Evolutionary conservation across 352 stramenopile species (phyloP).

Genomic region (Pythium pectinolyticum): DNA sequence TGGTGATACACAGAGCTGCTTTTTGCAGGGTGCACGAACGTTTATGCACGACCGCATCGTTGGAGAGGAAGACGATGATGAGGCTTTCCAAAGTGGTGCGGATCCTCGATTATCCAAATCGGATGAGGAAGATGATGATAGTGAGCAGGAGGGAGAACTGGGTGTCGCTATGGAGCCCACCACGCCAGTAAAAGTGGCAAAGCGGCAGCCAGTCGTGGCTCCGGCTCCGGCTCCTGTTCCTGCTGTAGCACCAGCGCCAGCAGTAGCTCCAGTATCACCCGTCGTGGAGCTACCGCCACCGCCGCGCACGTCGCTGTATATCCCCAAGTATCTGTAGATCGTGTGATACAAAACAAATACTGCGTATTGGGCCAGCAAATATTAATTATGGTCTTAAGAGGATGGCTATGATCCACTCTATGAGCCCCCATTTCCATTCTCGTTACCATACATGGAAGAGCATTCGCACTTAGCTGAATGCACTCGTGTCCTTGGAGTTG

Average conservation of each 20-base stretch:
- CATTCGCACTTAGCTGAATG: conserved; percentile 87
- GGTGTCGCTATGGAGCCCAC: too few relatives aligned
- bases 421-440: too few relatives aligned
- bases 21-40: conserved; percentile 26
- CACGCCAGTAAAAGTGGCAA: too few relatives aligned
- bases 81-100: neutral
- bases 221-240: neutral
- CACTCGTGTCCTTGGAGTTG: conserved; percentile 83
- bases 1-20: conserved; percentile 32
- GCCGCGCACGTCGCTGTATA: conserved; percentile 23
- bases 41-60: conserved; percentile 35
- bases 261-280: neutral
- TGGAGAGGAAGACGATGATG: conserved; percentile 15
- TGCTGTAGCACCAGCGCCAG: neutral
- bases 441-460: too few relatives aligned
- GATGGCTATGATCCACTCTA: too few relatives aligned
- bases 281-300: too few relatives aligned
- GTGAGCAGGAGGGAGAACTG: neutral
- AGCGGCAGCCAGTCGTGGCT: neutral
- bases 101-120: conserved; percentile 23
- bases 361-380: neutral
- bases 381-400: neutral
- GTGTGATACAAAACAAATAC: too few relatives aligned
- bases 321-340: conserved; percentile 30
- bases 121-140: conserved; percentile 23